phyloP scores from a whole-genome alignment of 164 flowering plant species.

The Magnolia sinica region DNA sequence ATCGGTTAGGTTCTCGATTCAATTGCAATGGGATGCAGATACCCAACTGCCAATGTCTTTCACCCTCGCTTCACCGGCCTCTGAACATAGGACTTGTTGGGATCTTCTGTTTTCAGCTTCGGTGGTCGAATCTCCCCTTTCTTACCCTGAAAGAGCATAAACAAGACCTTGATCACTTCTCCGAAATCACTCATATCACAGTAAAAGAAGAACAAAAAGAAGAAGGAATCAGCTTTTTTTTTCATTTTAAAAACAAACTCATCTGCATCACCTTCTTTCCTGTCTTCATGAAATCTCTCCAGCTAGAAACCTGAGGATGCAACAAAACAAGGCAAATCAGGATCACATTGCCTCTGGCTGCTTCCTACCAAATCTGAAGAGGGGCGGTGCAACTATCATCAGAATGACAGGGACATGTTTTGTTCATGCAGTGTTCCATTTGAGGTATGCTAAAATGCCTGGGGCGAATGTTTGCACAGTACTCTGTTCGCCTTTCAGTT shows the following conservation, averaged over 20 bases:
- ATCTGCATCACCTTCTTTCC: slow-evolving; percentile 73
- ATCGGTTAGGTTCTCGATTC: background rate
- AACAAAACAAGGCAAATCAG: slow-evolving; percentile 2
- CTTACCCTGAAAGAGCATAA: slow-evolving; percentile 53
- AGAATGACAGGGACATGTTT: no score
- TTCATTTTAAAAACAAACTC: background rate
- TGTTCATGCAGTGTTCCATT: no score
- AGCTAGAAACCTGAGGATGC: slow-evolving; percentile 82
- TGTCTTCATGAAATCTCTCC: slow-evolving; percentile 96
- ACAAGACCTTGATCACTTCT: background rate
- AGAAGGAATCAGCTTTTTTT: background rate
- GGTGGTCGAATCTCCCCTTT: slow-evolving; percentile 97
- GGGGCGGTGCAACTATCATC: no score
- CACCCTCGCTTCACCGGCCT: slow-evolving; percentile 88
- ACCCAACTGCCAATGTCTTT: background rate
- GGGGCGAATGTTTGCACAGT: no score
- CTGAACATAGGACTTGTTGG: slow-evolving; percentile 96
- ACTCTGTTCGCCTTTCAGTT: no score
- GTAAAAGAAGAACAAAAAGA: background rate
- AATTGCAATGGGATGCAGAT: background rate
- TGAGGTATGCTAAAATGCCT: no score
- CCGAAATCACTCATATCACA: background rate
- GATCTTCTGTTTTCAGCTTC: slow-evolving; percentile 97
- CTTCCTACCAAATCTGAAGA: no score
- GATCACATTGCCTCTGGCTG: background rate